A percentile compares a stretch with the other conserved stretches of the same genome.
Evolutionary conservation across 768 basidiomycete genomes (phyloP).

Genomic region (Trametes meyenii): DNA sequence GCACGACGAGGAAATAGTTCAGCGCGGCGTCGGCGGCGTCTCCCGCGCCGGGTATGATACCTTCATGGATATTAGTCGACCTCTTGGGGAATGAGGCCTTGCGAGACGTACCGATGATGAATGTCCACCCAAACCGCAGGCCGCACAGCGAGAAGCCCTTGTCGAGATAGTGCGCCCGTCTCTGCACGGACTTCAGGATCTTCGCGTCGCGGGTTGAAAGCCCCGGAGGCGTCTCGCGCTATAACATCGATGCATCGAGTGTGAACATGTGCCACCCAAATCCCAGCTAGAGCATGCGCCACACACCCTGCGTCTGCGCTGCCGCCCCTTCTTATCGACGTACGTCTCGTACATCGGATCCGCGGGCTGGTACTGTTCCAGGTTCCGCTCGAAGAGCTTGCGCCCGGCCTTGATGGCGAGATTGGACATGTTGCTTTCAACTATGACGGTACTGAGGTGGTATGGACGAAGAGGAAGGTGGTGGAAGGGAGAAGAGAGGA

Average conservation of each 20-base stretch:
- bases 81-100: background rate
- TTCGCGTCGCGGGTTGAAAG: constrained; percentile 75
- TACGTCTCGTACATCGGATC: constrained; percentile 78
- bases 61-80: constrained; percentile 29
- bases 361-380: constrained; percentile 66
- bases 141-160: constrained; percentile 83
- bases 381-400: constrained; percentile 63
- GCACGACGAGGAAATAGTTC: constrained; percentile 77
- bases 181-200: constrained; percentile 73
- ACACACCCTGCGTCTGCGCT: constrained; percentile 59
- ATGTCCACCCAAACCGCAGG: constrained; percentile 84
- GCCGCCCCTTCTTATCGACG: constrained; percentile 55
- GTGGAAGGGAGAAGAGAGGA: background rate
- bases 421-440: constrained; percentile 22
- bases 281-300: background rate
- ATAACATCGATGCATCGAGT: background rate
- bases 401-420: constrained; percentile 49
- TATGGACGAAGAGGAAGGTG: background rate
- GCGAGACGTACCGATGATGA: constrained; percentile 56
- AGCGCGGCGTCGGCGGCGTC: constrained; percentile 64
- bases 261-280: background rate
- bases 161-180: constrained; percentile 83
- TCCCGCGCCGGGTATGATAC: constrained; percentile 70
- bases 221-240: constrained; percentile 76
- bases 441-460: background rate